These are phyloP conservation scores for Diaporthe helianthi DNA, from an alignment of 2,329 filamentous ascomycete genomes.

Conservation along the genomic window DNA sequence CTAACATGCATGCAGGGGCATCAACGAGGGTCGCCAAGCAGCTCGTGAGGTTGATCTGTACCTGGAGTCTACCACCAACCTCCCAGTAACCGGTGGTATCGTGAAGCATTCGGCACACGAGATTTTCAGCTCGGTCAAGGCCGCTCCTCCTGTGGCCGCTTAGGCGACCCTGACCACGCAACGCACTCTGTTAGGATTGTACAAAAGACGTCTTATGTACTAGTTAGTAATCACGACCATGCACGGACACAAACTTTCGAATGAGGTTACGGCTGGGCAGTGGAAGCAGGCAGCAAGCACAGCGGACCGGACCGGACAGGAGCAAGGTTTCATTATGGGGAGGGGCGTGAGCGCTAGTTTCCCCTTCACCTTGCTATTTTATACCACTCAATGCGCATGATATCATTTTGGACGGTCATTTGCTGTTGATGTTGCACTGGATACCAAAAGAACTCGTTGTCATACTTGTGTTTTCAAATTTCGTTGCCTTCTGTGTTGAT, in stretches of 20 bases:
- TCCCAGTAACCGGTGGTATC: constrained; percentile 93
- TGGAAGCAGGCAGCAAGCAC: not conserved
- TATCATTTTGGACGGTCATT: not conserved
- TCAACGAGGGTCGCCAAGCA: constrained; percentile 94
- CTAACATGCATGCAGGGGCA: constrained; percentile 70
- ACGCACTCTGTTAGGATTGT: constrained; percentile 16
- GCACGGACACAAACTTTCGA: constrained; percentile 13
- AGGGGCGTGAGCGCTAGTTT: constrained; percentile 10
- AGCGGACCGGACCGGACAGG: constrained; percentile 8
- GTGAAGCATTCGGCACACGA: constrained; percentile 82
- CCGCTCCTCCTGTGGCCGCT: constrained; percentile 40
- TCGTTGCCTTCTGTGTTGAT: not conserved
- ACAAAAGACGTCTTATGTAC: constrained; percentile 10
- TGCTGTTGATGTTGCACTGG: not conserved
- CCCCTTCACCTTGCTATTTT: constrained; percentile 26
- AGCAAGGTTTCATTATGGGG: constrained; percentile 12
- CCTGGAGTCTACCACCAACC: constrained; percentile 78
- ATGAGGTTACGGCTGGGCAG: constrained; percentile 11
- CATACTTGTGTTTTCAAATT: not conserved
- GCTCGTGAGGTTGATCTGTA: constrained; percentile 91
- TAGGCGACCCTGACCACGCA: constrained; percentile 28
- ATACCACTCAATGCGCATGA: constrained; percentile 26
- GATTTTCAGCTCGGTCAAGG: constrained; percentile 54
- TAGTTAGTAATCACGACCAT: constrained; percentile 18
- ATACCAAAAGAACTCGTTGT: not conserved